Percentiles rank a stretch among this genome's conserved stretches.
phyloP scores from a whole-genome alignment of 176 grass and related monocot species.

The Paspalum notatum region DNA sequence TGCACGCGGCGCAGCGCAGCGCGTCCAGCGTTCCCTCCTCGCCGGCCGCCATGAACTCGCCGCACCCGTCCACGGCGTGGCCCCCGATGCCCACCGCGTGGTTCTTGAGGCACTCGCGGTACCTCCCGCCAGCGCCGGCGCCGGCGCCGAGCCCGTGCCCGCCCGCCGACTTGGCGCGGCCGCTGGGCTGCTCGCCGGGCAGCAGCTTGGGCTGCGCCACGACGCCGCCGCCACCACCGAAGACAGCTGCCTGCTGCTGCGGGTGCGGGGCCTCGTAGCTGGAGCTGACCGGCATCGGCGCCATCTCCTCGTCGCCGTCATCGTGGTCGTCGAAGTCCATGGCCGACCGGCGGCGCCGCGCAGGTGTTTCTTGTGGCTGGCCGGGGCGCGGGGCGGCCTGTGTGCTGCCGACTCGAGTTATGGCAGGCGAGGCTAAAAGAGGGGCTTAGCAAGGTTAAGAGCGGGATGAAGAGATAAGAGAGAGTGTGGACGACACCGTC shows the following conservation, averaged over 20 bases:
- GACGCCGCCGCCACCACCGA: conserved; percentile 10
- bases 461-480: conserved; percentile 52
- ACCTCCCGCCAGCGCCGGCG: conserved; percentile 45
- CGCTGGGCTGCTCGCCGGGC: conserved; percentile 5
- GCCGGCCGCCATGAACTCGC: conserved; percentile 86
- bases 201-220: conserved; percentile 19
- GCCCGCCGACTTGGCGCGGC: not conserved
- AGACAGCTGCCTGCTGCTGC: not conserved
- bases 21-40: conserved; percentile 74
- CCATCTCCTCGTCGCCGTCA: conserved; percentile 58
- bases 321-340: conserved; percentile 81
- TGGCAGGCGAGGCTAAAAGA: conserved; percentile 46
- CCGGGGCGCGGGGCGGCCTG: not conserved
- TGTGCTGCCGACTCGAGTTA: conserved; percentile 2
- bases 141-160: not conserved
- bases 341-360: not conserved
- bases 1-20: conserved; percentile 85
- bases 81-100: conserved; percentile 79
- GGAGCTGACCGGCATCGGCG: conserved; percentile 54
- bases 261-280: conserved; percentile 53
- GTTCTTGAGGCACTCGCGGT: conserved; percentile 91
- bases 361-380: conserved; percentile 26
- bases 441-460: conserved; percentile 55
- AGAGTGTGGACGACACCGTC: conserved; percentile 55
- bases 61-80: conserved; percentile 83